A percentile compares a stretch with the other conserved stretches of the same genome.
Evolutionary conservation across 345 rosid genomes (phyloP).

Genomic region (Melaleuca quinquenervia): DNA sequence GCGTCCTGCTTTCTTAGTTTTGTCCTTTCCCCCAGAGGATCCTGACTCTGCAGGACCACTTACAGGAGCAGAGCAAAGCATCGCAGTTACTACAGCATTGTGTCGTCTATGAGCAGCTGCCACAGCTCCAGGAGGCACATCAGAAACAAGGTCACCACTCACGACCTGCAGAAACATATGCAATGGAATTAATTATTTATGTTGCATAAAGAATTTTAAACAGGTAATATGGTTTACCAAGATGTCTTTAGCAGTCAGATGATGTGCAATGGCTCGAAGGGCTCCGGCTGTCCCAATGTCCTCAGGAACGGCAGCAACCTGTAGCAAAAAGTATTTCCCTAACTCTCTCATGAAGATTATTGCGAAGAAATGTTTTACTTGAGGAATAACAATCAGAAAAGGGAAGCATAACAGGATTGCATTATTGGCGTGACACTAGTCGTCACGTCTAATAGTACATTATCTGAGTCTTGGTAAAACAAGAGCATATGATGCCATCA

Average conservation of each 20-base stretch:
- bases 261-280: constrained; percentile 75
- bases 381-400: not conserved
- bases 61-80: constrained; percentile 82
- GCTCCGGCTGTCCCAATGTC: constrained; percentile 96
- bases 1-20: constrained; percentile 75
- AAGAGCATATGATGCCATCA: not conserved
- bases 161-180: constrained; percentile 43
- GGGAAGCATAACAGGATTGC: not conserved
- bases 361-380: not conserved
- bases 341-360: not conserved
- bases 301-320: constrained; percentile 93
- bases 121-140: constrained; percentile 87
- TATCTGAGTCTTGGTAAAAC: not conserved
- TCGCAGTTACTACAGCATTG: constrained; percentile 76
- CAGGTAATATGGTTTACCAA: constrained; percentile 41
- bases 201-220: not conserved
- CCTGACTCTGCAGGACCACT: constrained; percentile 74
- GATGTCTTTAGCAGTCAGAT: constrained; percentile 83
- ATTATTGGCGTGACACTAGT: not conserved
- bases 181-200: not conserved
- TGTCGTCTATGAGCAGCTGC: constrained; percentile 91
- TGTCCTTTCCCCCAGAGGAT: constrained; percentile 69
- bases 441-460: not conserved
- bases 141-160: constrained; percentile 98
- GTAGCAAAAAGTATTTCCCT: not conserved